Percentiles rank a stretch among this genome's conserved stretches.
Conservation (phyloP, 2,329 filamentous ascomycete species). For the Colletotrichum sp. region DNA sequence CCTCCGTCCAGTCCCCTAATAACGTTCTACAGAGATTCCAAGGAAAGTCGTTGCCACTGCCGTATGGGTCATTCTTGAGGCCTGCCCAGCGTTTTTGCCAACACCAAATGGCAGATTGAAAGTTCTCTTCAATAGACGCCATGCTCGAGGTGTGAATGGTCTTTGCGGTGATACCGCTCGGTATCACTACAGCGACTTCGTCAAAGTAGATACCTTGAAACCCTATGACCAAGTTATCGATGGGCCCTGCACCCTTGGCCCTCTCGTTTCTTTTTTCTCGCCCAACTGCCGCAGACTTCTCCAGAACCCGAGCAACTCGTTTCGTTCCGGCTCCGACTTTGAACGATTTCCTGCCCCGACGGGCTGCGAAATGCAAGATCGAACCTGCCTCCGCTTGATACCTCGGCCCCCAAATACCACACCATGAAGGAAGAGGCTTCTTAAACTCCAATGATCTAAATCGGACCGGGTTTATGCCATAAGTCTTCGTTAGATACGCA, state of each 20-base stretch:
- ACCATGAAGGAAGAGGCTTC: neutral
- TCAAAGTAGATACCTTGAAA: neutral
- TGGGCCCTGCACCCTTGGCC: neutral
- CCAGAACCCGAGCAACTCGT: fast-evolving
- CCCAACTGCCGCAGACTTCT: neutral
- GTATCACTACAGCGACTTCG: neutral
- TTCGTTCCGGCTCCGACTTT: neutral
- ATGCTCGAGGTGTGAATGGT: neutral
- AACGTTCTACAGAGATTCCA: neutral
- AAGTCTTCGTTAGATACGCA: neutral
- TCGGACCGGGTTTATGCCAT: neutral
- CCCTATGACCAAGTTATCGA: neutral
- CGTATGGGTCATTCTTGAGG: neutral
- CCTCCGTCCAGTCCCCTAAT: neutral
- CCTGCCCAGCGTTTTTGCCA: neutral
- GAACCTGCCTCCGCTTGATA: neutral
- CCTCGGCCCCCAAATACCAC: neutral
- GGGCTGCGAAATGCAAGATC: neutral
- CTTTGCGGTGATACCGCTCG: neutral
- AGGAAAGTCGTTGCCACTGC: neutral
- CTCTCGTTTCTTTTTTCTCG: neutral
- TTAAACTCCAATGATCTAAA: neutral
- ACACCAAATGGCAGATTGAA: neutral
- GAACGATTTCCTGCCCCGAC: neutral
- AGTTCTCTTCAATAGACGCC: neutral